These are phyloP conservation scores for Gilbertella persicaria DNA, from an alignment of 371 early-diverging fungal species.

Conservation along the genomic window DNA sequence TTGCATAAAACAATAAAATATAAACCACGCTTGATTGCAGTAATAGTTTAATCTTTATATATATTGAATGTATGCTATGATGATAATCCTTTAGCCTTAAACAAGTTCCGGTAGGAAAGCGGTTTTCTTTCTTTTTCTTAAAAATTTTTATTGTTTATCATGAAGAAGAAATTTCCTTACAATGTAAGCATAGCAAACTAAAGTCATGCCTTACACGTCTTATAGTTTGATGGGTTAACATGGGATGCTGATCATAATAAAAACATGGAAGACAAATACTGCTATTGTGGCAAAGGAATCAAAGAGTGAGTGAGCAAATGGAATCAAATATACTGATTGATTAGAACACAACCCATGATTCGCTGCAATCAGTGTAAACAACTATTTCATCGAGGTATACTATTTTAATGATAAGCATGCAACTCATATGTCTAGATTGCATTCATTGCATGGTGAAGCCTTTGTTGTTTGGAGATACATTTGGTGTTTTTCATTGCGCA, in stretches of 20 bases:
- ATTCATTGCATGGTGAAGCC: constrained; percentile 22
- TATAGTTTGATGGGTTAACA: constrained; percentile 20
- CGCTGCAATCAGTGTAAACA: constrained; percentile 60
- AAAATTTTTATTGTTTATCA: background rate
- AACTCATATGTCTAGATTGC: constrained; percentile 15
- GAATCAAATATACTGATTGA: background rate
- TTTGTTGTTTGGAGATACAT: constrained; percentile 27
- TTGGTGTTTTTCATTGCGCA: constrained; percentile 22
- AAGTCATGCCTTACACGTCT: background rate
- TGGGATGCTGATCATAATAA: constrained; percentile 31
- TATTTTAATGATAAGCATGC: background rate
- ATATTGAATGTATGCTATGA: too few relatives aligned
- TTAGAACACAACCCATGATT: constrained; percentile 58
- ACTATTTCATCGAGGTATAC: constrained; percentile 63
- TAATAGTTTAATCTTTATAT: too few relatives aligned
- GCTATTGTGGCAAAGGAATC: constrained; percentile 65
- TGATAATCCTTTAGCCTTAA: too few relatives aligned
- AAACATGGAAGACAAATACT: constrained; percentile 60
- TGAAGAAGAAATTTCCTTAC: too few relatives aligned
- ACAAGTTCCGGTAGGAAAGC: too few relatives aligned
- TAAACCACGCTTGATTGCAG: too few relatives aligned
- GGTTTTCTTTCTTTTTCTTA: background rate
- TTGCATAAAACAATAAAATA: too few relatives aligned
- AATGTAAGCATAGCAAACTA: too few relatives aligned
- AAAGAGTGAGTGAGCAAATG: constrained; percentile 29